Evolutionary conservation across 352 stramenopile species (phyloP).

Genomic region (Pythium dissimile): DNA sequence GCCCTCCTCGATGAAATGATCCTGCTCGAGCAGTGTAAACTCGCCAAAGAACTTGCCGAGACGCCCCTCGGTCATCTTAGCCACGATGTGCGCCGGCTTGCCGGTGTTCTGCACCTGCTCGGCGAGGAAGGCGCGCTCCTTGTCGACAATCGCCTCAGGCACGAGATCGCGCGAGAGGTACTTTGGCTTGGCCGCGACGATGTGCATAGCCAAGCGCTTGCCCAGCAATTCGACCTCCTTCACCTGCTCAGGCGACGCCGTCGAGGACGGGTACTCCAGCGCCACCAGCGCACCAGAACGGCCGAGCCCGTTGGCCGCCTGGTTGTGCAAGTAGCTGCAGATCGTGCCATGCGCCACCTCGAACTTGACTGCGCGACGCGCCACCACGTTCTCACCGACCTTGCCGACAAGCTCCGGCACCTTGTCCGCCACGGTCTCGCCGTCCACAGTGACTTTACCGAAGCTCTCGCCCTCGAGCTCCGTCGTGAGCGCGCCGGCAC

Average conservation of each 20-base stretch:
- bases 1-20: conserved; percentile 94
- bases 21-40: conserved; percentile 91
- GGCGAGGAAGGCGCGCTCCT: conserved; percentile 89
- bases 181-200: conserved; percentile 90
- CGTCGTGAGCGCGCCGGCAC: conserved; percentile 25
- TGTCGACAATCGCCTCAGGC: conserved; percentile 80
- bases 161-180: conserved; percentile 90
- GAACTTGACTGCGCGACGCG: conserved; percentile 70
- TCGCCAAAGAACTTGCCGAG: conserved; percentile 93
- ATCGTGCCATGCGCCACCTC: conserved; percentile 64
- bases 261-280: conserved; percentile 63
- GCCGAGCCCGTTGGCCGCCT: conserved; percentile 58
- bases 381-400: conserved; percentile 86
- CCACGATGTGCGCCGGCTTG: conserved; percentile 91
- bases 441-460: conserved; percentile 43
- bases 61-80: conserved; percentile 93
- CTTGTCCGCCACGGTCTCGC: conserved; percentile 57
- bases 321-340: conserved; percentile 86
- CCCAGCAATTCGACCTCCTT: conserved; percentile 72
- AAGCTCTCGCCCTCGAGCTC: conserved; percentile 40
- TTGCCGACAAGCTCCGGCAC: conserved; percentile 79
- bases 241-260: conserved; percentile 40
- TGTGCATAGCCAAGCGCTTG: conserved; percentile 95
- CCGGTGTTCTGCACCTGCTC: conserved; percentile 86
- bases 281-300: conserved; percentile 90